These are phyloP conservation scores for Lachancea dasiensis DNA, from an alignment of 805 yeast species.

Conservation along the genomic window DNA sequence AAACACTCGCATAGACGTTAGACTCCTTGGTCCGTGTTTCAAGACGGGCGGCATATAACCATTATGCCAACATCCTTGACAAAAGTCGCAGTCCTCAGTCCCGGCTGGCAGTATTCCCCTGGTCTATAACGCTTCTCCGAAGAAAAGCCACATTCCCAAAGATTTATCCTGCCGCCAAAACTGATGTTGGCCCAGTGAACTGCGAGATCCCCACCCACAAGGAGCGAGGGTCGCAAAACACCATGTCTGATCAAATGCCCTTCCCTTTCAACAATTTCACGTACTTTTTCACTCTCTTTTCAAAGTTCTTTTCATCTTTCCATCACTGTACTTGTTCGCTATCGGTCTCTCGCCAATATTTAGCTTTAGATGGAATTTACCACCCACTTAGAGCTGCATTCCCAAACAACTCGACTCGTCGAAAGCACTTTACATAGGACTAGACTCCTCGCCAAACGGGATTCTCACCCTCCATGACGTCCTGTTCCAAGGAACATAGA, in stretches of 20 bases:
- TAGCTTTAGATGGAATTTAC: constrained; percentile 39
- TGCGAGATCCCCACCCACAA: constrained; percentile 30
- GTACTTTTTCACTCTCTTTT: constrained; percentile 41
- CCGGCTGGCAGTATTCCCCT: constrained; percentile 28
- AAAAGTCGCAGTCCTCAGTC: constrained; percentile 34
- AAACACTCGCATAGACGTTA: constrained; percentile 39
- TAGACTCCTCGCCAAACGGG: constrained; percentile 34
- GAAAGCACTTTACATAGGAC: constrained; percentile 30
- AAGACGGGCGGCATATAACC: constrained; percentile 36
- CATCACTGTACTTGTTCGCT: constrained; percentile 44
- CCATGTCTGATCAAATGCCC: constrained; percentile 38
- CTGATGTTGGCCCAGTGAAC: constrained; percentile 36
- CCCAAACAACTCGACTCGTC: constrained; percentile 32
- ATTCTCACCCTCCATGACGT: constrained; percentile 40
- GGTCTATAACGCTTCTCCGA: constrained; percentile 32
- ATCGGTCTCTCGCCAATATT: constrained; percentile 44
- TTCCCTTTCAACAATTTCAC: constrained; percentile 42
- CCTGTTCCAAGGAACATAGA: constrained; percentile 37
- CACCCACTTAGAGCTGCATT: constrained; percentile 37
- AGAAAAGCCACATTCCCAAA: constrained; percentile 32
- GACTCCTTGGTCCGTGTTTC: constrained; percentile 41
- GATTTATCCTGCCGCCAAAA: constrained; percentile 34
- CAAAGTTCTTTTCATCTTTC: constrained; percentile 42
- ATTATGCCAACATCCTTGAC: constrained; percentile 36
- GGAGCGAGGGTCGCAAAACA: constrained; percentile 26